Base-by-base conservation (phyloP, 2,329 filamentous ascomycete genomes). In the Fonsecaea monophora region DNA sequence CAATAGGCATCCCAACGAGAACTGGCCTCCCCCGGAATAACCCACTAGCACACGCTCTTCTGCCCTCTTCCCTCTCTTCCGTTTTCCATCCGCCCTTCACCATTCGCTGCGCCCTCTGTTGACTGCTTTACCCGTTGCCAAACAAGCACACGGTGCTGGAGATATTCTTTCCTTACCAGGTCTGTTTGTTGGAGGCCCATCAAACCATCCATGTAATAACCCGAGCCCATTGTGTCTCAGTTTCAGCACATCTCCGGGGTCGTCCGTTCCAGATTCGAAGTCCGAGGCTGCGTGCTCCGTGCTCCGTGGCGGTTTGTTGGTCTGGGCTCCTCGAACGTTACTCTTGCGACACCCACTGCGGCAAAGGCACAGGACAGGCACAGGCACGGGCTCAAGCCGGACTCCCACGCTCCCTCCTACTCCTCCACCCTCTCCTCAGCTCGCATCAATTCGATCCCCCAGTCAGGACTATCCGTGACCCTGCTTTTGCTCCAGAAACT, bases 401-500 rank as follows among this genome's bases (percentile, higher is more conserved):
- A 50, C 18, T 21, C 42, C 34, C 59, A 25, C 21, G 21, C 21
- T 25, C 25, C 25, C 25, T 25, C 25, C 25, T 3, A 25, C 25
- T 25, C 25, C 25, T 25, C 25, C 25, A 25, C 3, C 25, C 25
- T 25, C 25, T 25, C 38, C 38, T 38, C 15, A 50, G 48, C 53
- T 50, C 21, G 21, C 35, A 38, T 62, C 60, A 61, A 35, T 35
- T 53, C 58, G 34, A 53, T 53, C 48, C 21, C 50, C 40, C 40
- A 25, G 35, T 21, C 40, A 42, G n/a, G n/a, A 45, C 32, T 45
- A 35, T 37, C 59, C 34, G 21, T 61, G 35, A 45, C 40, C 35
- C 40, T 55, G 45, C 25, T 53, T 61, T 61, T 48, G 35, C 53
- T 62, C 53, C 53, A 62, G 53, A 56, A 62, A 62, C 60, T 62